These are phyloP conservation scores for Paramecium bursaria DNA, from an alignment of 73 alveolate genomes.

Conservation along the genomic window DNA sequence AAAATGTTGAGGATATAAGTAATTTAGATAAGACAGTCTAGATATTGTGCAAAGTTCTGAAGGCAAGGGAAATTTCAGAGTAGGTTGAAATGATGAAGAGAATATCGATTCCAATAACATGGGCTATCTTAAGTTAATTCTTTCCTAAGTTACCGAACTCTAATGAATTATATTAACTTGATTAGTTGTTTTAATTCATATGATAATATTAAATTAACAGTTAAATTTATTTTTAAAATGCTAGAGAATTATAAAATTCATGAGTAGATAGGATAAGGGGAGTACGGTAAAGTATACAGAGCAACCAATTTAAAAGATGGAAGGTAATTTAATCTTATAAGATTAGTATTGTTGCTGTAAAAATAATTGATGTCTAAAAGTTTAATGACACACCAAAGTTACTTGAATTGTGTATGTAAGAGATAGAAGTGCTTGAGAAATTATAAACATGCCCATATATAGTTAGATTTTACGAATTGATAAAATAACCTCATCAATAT, in stretches of 20 bases:
- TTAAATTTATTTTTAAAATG: slow-evolving; percentile 55
- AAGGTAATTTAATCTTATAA: no score
- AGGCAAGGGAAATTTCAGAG: slow-evolving; percentile 24
- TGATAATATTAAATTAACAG: slow-evolving; percentile 50
- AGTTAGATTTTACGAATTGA: slow-evolving; percentile 60
- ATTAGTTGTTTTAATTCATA: no score
- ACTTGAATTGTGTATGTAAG: slow-evolving; percentile 66
- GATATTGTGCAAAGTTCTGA: background rate
- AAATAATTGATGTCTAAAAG: slow-evolving; percentile 57
- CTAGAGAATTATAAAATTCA: slow-evolving; percentile 61
- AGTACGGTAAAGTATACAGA: slow-evolving; percentile 67
- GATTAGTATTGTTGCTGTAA: slow-evolving; percentile 65
- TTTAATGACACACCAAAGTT: slow-evolving; percentile 69
- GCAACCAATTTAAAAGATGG: slow-evolving; percentile 58
- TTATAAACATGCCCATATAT: slow-evolving; percentile 51
- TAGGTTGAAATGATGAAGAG: slow-evolving; percentile 33
- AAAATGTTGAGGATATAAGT: slow-evolving; percentile 23
- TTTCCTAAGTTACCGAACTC: background rate
- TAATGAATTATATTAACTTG: slow-evolving; percentile 35
- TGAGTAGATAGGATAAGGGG: slow-evolving; percentile 67
- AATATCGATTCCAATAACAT: background rate
- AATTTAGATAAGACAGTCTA: slow-evolving; percentile 19
- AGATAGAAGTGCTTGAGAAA: slow-evolving; percentile 54
- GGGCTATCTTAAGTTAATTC: slow-evolving; percentile 3
- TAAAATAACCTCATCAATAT: slow-evolving; percentile 58